Base-by-base conservation (phyloP, 75 land plant species). In the Ceratopteris richardii region DNA sequence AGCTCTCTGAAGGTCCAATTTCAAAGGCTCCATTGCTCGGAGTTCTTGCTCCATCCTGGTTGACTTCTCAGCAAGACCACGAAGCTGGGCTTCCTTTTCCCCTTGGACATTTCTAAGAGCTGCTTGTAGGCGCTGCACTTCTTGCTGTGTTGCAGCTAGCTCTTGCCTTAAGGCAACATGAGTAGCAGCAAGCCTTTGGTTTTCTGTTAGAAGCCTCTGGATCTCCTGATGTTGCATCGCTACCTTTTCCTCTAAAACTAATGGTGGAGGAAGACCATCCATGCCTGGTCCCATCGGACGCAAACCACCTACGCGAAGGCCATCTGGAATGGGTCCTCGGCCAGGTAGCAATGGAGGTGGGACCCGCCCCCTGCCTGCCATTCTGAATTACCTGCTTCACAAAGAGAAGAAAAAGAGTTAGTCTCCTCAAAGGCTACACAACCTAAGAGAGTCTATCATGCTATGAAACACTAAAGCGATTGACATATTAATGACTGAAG, bases 131-230 rank as follows among this genome's bases (percentile, higher is more conserved):
- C 71, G 68, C 33, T 77, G 75, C 50, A 77, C 25, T 70, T 89
- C 90, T 33, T 67, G 58, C 63, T 85, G 84, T 14, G 76, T 62
- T n/a, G 60, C 82, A 53, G 74, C 64, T 11, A 85, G 78, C 11
- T 90, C 87, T 58, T 79, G 82, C 68, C 90, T 72, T 51, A 90
- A 56, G 46, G 84, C 59, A 2, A 71, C 72, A 73, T 90, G 84
- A 16, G 75, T 66, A 42, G 82, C 67, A 6, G 82, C 90, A 58
- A 90, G 69, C 57, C 80, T 78, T 46, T 77, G 84, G 62, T 90
- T 90, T 17, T 83, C 96, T 31, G 66, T 55, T 10, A 64, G 60
- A 57, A 90, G 78, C 50, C 65, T 71, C 26, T 90, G 80, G 47
- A 80, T 74, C 43, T 90, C 96, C 16, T 70, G 65, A 51, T 51